A percentile compares a stretch with the other conserved stretches of the same genome.
Evolutionary conservation across 352 stramenopile species (phyloP).

Genomic region (Globisporangium nodosum): DNA sequence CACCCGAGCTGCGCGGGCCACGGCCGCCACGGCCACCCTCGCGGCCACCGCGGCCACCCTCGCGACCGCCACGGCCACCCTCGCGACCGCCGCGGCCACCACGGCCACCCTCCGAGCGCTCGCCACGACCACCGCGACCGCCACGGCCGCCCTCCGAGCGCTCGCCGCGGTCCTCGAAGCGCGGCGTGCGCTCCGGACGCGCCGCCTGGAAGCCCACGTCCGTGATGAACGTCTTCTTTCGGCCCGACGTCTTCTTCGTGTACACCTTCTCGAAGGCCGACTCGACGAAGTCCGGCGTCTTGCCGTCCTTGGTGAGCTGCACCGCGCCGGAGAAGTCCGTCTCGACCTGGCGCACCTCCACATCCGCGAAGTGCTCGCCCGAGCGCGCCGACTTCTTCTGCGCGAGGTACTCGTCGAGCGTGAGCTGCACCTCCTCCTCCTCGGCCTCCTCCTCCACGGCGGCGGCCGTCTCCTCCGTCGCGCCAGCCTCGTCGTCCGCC

Average conservation of each 20-base stretch:
- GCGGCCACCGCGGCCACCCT: conserved; percentile 46
- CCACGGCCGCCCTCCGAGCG: conserved; percentile 41
- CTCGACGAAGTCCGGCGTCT: conserved; percentile 85
- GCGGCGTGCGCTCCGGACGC: conserved; percentile 47
- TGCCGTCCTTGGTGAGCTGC: conserved; percentile 82
- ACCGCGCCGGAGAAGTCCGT: conserved; percentile 85
- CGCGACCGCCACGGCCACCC: conserved; percentile 23
- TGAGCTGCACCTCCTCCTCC: conserved; percentile 82
- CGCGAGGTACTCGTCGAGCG: conserved; percentile 74
- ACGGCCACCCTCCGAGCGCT: conserved; percentile 21
- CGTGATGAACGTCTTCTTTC: conserved; percentile 91
- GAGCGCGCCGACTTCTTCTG: conserved; percentile 76
- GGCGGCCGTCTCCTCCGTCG: conserved; percentile 31
- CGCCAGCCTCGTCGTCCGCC: conserved; percentile 57
- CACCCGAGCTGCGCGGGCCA: conserved; percentile 28
- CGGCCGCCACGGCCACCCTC: conserved; percentile 36
- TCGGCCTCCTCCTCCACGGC: conserved; percentile 44
- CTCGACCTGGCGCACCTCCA: conserved; percentile 80
- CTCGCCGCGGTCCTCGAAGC: conserved; percentile 54
- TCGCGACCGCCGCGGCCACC: conserved; percentile 10
- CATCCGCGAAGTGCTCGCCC: conserved; percentile 75
- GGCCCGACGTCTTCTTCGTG: conserved; percentile 92
- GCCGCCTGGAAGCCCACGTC: conserved; percentile 80
- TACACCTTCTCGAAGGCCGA: conserved; percentile 92
- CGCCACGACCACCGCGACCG: conserved; percentile 30